Percentiles rank a stretch among this genome's conserved stretches.
phyloP scores from a whole-genome alignment of 2,329 filamentous ascomycete genomes.

The Tolypocladium capitatum region DNA sequence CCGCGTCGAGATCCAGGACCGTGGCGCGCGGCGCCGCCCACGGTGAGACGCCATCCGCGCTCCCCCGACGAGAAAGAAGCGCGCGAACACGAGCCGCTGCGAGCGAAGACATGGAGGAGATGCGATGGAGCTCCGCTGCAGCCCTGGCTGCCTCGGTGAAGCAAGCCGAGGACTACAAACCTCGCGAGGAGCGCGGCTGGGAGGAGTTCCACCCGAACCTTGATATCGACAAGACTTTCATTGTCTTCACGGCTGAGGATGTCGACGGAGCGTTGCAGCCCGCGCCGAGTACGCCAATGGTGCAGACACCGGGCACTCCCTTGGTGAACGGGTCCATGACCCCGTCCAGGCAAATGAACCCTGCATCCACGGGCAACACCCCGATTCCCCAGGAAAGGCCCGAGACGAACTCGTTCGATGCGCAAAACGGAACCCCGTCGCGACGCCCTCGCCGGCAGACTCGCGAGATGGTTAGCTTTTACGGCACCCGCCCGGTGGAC shows the following conservation, averaged over 20 bases:
- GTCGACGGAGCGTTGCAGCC: slow-evolving; percentile 57
- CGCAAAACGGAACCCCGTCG: slow-evolving; percentile 18
- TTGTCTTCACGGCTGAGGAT: slow-evolving; percentile 68
- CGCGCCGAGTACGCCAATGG: slow-evolving; percentile 23
- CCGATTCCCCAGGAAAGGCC: slow-evolving; percentile 22
- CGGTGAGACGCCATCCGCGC: slow-evolving; percentile 24
- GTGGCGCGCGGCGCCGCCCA: slow-evolving; percentile 32
- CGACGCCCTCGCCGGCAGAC: slow-evolving; percentile 29
- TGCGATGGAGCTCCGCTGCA: slow-evolving; percentile 75
- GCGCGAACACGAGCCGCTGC: slow-evolving; percentile 39
- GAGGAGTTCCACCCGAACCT: slow-evolving; percentile 95
- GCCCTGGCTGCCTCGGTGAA: slow-evolving; percentile 78
- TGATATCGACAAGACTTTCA: slow-evolving; percentile 71
- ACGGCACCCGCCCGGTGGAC: slow-evolving; percentile 34
- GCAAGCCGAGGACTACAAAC: slow-evolving; percentile 93
- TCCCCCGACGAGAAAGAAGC: slow-evolving; percentile 43
- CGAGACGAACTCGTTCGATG: slow-evolving; percentile 19
- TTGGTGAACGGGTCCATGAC: slow-evolving; percentile 27
- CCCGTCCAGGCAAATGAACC: slow-evolving; percentile 32
- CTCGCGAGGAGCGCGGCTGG: slow-evolving; percentile 90
- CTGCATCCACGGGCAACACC: slow-evolving; percentile 27
- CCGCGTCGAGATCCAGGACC: slow-evolving; percentile 35
- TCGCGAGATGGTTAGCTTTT: slow-evolving; percentile 39
- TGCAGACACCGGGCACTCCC: slow-evolving; percentile 14
- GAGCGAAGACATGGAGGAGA: slow-evolving; percentile 42